Evolutionary conservation across 2,329 filamentous ascomycete species (phyloP).

Genomic region (Colletotrichum filicis): DNA sequence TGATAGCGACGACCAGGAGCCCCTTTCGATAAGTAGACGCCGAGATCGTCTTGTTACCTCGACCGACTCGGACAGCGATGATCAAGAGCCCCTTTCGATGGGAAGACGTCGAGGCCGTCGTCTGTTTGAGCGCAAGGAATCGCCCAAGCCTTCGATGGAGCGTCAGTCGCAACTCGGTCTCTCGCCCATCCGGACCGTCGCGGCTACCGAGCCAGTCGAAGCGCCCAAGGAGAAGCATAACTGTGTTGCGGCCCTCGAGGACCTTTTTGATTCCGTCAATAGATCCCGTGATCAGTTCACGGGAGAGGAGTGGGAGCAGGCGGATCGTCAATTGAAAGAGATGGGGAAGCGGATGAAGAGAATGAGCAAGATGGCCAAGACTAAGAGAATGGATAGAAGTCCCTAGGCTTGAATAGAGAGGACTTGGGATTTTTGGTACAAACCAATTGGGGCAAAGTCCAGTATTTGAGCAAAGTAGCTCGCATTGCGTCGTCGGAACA

Average conservation of each 20-base stretch:
- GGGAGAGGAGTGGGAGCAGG: not conserved
- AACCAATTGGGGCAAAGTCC: not conserved
- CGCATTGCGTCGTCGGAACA: too few species aligned
- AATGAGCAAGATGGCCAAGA: slow-evolving; percentile 9
- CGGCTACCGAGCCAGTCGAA: not conserved
- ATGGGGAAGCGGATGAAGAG: not conserved
- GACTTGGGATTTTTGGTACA: not conserved
- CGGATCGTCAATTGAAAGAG: not conserved
- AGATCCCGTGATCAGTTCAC: not conserved
- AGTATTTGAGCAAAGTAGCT: too few species aligned
- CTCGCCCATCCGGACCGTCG: not conserved
- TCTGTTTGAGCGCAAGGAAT: not conserved
- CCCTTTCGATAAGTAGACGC: not conserved
- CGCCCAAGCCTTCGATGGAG: not conserved
- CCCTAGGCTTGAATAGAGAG: not conserved
- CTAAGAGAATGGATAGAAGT: slow-evolving; percentile 5
- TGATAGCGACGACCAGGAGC: not conserved
- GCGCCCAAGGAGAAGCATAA: not conserved
- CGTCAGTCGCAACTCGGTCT: not conserved
- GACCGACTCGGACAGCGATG: not conserved
- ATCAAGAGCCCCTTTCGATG: not conserved
- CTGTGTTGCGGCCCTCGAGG: not conserved
- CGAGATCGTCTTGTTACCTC: not conserved
- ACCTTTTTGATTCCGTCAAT: not conserved
- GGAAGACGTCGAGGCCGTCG: not conserved